Conservation (phyloP, 2,329 filamentous ascomycete species). For the Apiospora hydei region DNA sequence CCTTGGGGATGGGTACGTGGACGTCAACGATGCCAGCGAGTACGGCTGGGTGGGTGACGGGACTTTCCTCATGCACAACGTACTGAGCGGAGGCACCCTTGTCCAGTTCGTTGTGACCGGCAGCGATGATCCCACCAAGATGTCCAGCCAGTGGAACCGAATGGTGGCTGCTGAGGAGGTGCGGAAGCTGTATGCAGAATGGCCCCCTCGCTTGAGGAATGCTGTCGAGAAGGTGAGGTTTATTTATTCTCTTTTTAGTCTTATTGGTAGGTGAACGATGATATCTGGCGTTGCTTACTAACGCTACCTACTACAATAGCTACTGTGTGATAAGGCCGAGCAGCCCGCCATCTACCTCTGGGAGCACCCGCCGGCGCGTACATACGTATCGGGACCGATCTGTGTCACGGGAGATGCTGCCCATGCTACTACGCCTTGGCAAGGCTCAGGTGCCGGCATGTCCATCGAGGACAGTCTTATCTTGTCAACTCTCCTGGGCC, state of each 20-base stretch:
- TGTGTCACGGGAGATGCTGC: constrained; percentile 25
- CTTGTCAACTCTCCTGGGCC: background rate
- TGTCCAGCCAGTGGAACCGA: background rate
- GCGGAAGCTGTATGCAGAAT: background rate
- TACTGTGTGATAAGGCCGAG: background rate
- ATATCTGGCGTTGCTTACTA: background rate
- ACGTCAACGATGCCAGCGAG: background rate
- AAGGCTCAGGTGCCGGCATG: constrained; percentile 25
- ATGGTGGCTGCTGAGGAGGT: background rate
- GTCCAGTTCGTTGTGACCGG: background rate
- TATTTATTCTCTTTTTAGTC: background rate
- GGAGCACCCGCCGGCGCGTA: constrained; percentile 2
- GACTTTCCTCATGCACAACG: background rate
- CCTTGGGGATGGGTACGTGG: background rate
- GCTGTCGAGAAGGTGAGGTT: background rate
- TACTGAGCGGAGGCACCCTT: background rate
- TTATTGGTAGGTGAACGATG: background rate
- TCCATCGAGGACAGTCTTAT: constrained; percentile 24
- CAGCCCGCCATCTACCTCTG: background rate
- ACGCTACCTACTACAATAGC: background rate
- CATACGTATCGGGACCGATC: constrained; percentile 18
- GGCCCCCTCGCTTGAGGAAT: background rate
- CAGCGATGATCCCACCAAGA: background rate
- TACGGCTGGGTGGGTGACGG: background rate
- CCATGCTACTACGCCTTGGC: constrained; percentile 24